A percentile compares a stretch with the other conserved stretches of the same genome.
Conservation (phyloP, 2,329 filamentous ascomycete species). For the Curvularia sp. region DNA sequence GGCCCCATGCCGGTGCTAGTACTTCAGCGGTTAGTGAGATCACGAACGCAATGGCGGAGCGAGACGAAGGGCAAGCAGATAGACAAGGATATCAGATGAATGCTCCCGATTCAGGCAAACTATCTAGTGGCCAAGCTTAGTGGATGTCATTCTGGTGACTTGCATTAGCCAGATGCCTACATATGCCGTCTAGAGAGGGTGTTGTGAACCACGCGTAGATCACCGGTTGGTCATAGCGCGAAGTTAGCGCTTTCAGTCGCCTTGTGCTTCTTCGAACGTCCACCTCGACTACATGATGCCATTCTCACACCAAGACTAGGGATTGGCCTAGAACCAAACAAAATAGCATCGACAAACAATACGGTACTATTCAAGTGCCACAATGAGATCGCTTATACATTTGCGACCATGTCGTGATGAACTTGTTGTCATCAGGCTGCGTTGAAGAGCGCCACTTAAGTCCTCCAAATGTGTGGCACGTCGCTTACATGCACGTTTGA, state of each 20-base stretch:
- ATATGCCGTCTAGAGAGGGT: neutral
- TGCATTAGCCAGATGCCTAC: constrained; percentile 21
- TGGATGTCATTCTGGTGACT: constrained; percentile 3
- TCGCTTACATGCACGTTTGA: constrained; percentile 18
- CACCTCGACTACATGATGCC: neutral
- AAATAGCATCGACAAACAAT: neutral
- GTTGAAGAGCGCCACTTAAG: constrained; percentile 13
- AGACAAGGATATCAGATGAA: constrained; percentile 1
- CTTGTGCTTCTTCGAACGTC: neutral
- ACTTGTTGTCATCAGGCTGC: constrained; percentile 18
- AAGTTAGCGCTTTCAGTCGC: neutral
- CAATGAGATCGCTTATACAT: constrained; percentile 16
- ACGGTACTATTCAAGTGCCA: neutral
- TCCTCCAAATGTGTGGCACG: constrained; percentile 22
- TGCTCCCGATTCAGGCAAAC: neutral
- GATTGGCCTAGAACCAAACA: neutral
- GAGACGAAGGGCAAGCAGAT: constrained; percentile 8
- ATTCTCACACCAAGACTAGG: neutral
- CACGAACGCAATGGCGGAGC: neutral
- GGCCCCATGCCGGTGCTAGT: constrained; percentile 2
- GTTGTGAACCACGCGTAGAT: constrained; percentile 8
- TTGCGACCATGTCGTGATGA: constrained; percentile 6
- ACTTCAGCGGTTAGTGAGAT: neutral
- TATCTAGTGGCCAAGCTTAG: neutral
- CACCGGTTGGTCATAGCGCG: constrained; percentile 10